phyloP scores from a whole-genome alignment of 106 monocot species.

The Dendrobium catenatum region DNA sequence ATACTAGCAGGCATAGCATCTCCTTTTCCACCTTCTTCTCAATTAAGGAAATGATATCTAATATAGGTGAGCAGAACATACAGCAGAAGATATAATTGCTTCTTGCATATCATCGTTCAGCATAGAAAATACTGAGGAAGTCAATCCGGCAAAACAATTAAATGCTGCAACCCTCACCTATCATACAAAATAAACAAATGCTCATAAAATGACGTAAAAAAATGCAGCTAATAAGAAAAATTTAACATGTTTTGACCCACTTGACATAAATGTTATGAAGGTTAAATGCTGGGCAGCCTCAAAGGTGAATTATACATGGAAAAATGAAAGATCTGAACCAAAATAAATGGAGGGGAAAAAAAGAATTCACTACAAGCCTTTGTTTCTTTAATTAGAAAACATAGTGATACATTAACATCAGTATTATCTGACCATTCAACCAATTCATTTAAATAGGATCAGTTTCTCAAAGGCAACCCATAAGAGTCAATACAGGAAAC shows the following conservation, averaged over 20 bases:
- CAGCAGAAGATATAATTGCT: slow-evolving; percentile 52
- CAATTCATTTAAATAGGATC: neutral
- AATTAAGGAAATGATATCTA: neutral
- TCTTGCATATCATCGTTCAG: slow-evolving; percentile 49
- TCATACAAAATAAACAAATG: slow-evolving; percentile 7
- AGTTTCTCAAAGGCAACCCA: neutral
- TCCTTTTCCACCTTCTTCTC: neutral
- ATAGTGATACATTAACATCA: no score
- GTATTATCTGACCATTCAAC: neutral
- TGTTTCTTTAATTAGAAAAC: no score
- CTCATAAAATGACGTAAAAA: neutral
- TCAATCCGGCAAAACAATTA: slow-evolving; percentile 95
- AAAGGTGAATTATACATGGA: neutral
- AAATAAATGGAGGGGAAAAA: neutral
- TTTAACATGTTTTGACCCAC: neutral
- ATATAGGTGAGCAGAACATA: slow-evolving; percentile 29
- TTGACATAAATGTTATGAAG: neutral
- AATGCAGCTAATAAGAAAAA: neutral
- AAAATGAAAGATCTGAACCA: neutral
- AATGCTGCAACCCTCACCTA: slow-evolving; percentile 87
- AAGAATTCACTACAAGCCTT: neutral
- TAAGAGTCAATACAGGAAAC: neutral
- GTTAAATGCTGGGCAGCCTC: neutral
- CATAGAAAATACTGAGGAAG: slow-evolving; percentile 67
- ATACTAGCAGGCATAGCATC: neutral